Base-by-base conservation (phyloP, 78 protist species). In the Cavenderia fasciculata region DNA sequence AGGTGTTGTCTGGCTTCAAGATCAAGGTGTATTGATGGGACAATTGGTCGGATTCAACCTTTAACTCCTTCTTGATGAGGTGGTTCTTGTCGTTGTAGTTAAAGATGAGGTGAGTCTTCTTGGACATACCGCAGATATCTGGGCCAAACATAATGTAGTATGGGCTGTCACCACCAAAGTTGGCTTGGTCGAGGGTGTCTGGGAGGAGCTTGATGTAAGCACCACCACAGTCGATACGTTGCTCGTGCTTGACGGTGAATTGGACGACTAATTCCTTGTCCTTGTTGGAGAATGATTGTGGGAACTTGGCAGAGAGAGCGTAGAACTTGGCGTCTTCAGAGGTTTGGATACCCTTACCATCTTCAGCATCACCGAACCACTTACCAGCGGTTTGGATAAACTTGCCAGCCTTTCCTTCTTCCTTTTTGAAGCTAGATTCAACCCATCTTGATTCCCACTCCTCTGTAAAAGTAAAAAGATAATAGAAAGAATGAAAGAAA, bases 1-100 rank as follows among this genome's bases (percentile, higher is more conserved):
- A 99, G 27, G 97, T 94, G 96, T 96, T 90, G 93, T 98, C 99
- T 61, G 99, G 96, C 56, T 66, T 36, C 65, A 99, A 70, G 56
- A 95, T n/a, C 33, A 98, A 95, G n/a, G 99, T 98, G 97, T 99
- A 99, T 77, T 96, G 68, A 94, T 99, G 99, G n/a, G 98, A 91
- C 51, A 82, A 54, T 90, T 95, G 87, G 96, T 99, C 99, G 61
- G 86, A 66, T 38, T 73, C 92, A 21, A 68, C 44, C 72, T 77
- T 92, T 54, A 94, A 77, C 36, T 89, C 95, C 70, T 85, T 89
- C 88, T 96, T 97, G 76, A 85, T 51, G 71, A 91, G 77, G 61
- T 74, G 87, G 90, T 97, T 97, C 69, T 59, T 62, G 38, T 98
- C 99, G 25, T 96, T 93, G 97, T 97, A 79, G 87, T 40, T 87